A percentile compares a stretch with the other conserved stretches of the same genome.
Conservation (phyloP, 2,329 filamentous ascomycete species). For the Albifimbria verrucaria region DNA sequence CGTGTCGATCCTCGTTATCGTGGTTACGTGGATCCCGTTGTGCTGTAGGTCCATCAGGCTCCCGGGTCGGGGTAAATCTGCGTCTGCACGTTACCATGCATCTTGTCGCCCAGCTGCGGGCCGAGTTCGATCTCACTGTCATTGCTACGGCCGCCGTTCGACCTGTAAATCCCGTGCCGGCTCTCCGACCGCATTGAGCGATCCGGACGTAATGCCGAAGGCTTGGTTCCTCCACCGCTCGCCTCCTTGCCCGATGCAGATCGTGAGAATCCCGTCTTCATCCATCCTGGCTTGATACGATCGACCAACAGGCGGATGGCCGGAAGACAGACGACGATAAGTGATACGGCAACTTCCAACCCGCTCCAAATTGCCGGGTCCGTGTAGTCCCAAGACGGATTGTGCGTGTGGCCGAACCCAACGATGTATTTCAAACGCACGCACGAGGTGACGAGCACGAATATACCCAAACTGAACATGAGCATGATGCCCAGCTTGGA, state of each 20-base stretch:
- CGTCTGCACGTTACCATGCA: constrained; percentile 25
- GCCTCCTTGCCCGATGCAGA: neutral
- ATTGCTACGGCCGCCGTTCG: constrained; percentile 4
- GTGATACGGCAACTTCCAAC: constrained; percentile 37
- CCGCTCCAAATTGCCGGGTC: constrained; percentile 40
- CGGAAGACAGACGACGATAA: constrained; percentile 39
- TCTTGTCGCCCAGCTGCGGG: constrained; percentile 26
- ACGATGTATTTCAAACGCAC: constrained; percentile 32
- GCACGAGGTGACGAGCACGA: constrained; percentile 33
- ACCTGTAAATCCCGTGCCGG: neutral
- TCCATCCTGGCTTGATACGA: constrained; percentile 3
- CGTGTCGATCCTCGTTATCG: constrained; percentile 10
- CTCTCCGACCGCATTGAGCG: neutral
- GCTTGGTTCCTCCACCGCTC: neutral
- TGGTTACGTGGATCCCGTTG: constrained; percentile 19
- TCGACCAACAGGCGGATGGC: constrained; percentile 29
- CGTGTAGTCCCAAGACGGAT: constrained; percentile 40
- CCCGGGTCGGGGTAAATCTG: constrained; percentile 22
- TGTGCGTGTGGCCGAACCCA: constrained; percentile 26
- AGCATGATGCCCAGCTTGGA: constrained; percentile 40
- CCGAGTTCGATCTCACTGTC: constrained; percentile 21
- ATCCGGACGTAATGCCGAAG: neutral
- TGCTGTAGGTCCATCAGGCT: neutral
- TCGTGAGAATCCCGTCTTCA: neutral
- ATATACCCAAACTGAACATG: constrained; percentile 42